These are phyloP conservation scores for Monosporascus sp. DNA, from an alignment of 2,329 filamentous ascomycete species.

Conservation along the genomic window DNA sequence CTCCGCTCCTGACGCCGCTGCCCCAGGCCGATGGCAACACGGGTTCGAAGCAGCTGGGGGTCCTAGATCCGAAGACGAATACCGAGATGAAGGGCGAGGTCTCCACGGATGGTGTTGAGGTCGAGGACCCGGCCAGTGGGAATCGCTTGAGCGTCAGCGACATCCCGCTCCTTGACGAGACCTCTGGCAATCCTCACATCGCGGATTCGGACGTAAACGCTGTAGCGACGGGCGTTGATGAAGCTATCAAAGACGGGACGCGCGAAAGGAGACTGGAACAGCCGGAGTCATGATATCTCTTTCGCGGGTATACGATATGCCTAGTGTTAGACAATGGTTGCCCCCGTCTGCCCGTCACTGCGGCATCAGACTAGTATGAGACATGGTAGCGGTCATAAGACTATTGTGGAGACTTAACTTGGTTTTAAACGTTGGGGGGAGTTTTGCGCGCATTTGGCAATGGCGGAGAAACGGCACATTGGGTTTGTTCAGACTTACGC, in stretches of 20 bases:
- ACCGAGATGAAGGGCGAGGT: background rate
- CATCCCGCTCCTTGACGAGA: constrained; percentile 54
- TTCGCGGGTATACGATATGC: background rate
- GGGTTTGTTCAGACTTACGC: background rate
- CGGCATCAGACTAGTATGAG: too few relatives aligned
- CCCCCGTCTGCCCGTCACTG: background rate
- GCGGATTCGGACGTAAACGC: background rate
- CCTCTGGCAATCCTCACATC: constrained; percentile 9
- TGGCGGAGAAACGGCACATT: background rate
- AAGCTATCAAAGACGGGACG: constrained; percentile 38
- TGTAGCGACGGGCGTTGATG: constrained; percentile 7
- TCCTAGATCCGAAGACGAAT: constrained; percentile 9
- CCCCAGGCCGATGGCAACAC: constrained; percentile 12
- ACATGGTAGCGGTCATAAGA: too few relatives aligned
- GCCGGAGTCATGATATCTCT: background rate
- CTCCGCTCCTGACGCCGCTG: constrained; percentile 35
- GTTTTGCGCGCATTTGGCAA: background rate
- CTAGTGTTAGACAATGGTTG: background rate
- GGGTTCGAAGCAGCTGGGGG: constrained; percentile 13
- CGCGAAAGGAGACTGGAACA: constrained; percentile 40
- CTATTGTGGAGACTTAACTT: background rate
- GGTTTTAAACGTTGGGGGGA: background rate
- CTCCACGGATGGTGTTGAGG: constrained; percentile 9
- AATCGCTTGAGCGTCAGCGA: constrained; percentile 39
- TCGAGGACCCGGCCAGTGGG: constrained; percentile 23